These are phyloP conservation scores for Paracoccidioides brasiliensis DNA, from an alignment of 2,329 filamentous ascomycete species.

Conservation along the genomic window DNA sequence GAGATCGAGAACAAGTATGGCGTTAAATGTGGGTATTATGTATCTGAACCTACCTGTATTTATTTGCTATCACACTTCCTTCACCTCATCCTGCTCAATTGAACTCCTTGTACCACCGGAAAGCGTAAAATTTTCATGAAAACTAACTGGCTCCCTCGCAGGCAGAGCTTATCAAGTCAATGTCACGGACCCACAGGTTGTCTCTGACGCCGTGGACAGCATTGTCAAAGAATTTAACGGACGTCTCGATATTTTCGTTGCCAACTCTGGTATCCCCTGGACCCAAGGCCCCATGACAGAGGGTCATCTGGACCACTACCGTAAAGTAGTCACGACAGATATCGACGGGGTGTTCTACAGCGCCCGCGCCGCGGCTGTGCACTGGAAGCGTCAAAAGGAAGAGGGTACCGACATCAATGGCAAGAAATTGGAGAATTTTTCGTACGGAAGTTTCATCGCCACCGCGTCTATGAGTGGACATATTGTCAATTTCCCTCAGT, in stretches of 20 bases:
- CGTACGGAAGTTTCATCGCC: slow-evolving; percentile 58
- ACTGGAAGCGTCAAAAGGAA: slow-evolving; percentile 58
- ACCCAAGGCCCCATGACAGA: slow-evolving; percentile 55
- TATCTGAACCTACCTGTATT: not conserved
- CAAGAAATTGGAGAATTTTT: slow-evolving; percentile 47
- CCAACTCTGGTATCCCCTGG: slow-evolving; percentile 67
- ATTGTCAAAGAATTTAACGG: slow-evolving; percentile 53
- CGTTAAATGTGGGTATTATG: slow-evolving; percentile 46
- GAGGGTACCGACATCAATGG: slow-evolving; percentile 52
- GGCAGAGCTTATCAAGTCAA: slow-evolving; percentile 40
- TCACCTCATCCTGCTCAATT: not conserved
- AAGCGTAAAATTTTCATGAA: not conserved
- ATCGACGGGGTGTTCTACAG: slow-evolving; percentile 68
- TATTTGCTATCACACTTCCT: not conserved
- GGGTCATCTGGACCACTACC: slow-evolving; percentile 50
- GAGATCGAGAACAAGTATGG: slow-evolving; percentile 53
- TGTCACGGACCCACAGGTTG: slow-evolving; percentile 29
- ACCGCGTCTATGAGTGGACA: slow-evolving; percentile 69
- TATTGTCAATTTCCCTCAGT: slow-evolving; percentile 64
- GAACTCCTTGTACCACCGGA: not conserved
- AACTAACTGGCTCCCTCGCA: slow-evolving; percentile 10
- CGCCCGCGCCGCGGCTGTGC: slow-evolving; percentile 53
- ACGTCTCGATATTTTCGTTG: slow-evolving; percentile 64
- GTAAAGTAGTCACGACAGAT: slow-evolving; percentile 56
- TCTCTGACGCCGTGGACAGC: slow-evolving; percentile 30